Evolutionary conservation across 148 eudicot genomes (phyloP).

Genomic region (Euryodendron excelsum): DNA sequence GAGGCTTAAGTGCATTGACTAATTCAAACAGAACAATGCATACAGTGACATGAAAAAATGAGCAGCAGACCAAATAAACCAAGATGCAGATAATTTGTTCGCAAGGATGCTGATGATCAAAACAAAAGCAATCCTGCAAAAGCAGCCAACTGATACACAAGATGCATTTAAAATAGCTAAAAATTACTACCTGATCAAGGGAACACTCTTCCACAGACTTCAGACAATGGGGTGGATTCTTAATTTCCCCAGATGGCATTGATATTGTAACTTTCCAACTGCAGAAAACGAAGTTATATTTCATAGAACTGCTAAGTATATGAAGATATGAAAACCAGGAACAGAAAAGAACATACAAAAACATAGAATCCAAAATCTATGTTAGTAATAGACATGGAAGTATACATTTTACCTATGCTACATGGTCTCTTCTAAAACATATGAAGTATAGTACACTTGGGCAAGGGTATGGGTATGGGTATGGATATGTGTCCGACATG

Average conservation of each 20-base stretch:
- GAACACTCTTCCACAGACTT: constrained; percentile 4
- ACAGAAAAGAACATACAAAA: neutral
- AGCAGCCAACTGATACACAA: neutral
- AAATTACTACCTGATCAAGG: constrained; percentile 19
- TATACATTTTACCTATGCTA: too few relatives aligned
- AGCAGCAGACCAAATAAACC: too few relatives aligned
- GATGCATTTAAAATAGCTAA: neutral
- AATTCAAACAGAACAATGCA: too few relatives aligned
- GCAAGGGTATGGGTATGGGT: too few relatives aligned
- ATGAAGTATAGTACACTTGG: too few relatives aligned
- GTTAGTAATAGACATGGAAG: neutral
- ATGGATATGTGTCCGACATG: too few relatives aligned
- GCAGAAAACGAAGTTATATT: constrained; percentile 23
- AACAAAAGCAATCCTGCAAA: neutral
- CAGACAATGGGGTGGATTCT: constrained; percentile 15
- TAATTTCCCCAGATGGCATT: constrained; percentile 45
- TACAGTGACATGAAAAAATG: too few relatives aligned
- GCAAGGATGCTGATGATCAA: too few relatives aligned
- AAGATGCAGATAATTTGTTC: too few relatives aligned
- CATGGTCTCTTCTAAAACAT: too few relatives aligned
- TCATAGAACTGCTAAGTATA: constrained; percentile 8
- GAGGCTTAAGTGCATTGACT: too few relatives aligned
- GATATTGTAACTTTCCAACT: constrained; percentile 76
- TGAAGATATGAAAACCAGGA: neutral
- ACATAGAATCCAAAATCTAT: neutral